These are phyloP conservation scores for Heterobasidion irregulare DNA, from an alignment of 1,284 basidiomycete genomes.

Conservation along the genomic window DNA sequence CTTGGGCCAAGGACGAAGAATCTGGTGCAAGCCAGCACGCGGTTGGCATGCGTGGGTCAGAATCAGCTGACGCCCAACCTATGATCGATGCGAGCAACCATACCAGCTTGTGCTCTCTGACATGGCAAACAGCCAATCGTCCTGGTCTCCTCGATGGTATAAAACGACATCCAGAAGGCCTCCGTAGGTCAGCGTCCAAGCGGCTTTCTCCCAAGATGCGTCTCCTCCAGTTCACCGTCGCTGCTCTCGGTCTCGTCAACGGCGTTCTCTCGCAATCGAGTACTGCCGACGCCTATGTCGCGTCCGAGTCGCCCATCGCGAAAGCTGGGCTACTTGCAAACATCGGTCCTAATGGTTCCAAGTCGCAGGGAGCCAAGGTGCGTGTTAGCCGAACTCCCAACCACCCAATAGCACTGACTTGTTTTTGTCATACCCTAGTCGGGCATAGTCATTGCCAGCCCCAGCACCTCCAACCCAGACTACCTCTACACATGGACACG, in stretches of 20 bases:
- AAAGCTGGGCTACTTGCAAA: slow-evolving; percentile 56
- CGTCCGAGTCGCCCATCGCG: slow-evolving; percentile 47
- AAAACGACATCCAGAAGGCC: no score
- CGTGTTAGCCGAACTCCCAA: slow-evolving; percentile 3
- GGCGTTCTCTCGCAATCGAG: background rate
- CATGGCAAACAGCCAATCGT: no score
- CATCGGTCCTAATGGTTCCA: slow-evolving; percentile 50
- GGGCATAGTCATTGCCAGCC: slow-evolving; percentile 30
- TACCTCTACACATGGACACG: slow-evolving; percentile 33
- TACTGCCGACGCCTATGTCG: slow-evolving; percentile 31
- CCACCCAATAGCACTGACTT: background rate
- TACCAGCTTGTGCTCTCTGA: no score
- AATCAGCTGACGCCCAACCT: no score
- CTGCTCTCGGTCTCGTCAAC: background rate
- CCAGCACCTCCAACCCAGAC: slow-evolving; percentile 27
- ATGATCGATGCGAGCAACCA: no score
- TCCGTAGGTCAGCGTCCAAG: no score
- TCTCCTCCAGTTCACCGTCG: background rate
- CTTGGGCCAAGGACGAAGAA: no score
- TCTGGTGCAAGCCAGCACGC: no score
- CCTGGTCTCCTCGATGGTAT: no score
- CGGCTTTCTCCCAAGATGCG: background rate
- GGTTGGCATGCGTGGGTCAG: no score
- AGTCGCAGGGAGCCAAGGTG: slow-evolving; percentile 43
- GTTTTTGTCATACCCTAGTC: slow-evolving; percentile 4